phyloP scores from a whole-genome alignment of 2,329 filamentous ascomycete genomes.

The Onygena corvina region DNA sequence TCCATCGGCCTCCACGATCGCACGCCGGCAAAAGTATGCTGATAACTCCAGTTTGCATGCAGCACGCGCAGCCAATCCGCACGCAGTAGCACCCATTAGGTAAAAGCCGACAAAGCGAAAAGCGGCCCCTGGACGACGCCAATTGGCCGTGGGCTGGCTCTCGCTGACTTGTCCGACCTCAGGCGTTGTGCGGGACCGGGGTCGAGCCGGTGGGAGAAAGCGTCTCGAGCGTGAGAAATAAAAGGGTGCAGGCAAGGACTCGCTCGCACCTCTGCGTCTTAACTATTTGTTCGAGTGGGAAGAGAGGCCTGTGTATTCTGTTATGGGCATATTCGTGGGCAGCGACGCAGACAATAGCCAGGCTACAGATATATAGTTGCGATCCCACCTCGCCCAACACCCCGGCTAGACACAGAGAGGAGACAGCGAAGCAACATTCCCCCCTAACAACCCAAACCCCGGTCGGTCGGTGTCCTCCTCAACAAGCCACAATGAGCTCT shows the following conservation, averaged over 20 bases:
- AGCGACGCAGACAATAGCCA: too few species aligned
- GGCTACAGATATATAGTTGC: too few species aligned
- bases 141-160: background rate
- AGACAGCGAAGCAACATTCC: too few species aligned
- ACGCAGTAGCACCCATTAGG: background rate
- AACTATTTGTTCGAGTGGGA: too few species aligned
- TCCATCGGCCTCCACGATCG: background rate
- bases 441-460: background rate
- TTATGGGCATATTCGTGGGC: too few species aligned
- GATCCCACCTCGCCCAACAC: too few species aligned
- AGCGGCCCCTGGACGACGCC: background rate
- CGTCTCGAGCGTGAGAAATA: too few species aligned
- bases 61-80: background rate
- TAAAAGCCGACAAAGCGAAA: constrained; percentile 5
- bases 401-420: too few species aligned
- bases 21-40: constrained; percentile 1
- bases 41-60: background rate
- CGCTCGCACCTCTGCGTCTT: too few species aligned
- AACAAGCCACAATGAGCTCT: constrained; percentile 6
- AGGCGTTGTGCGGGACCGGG: constrained; percentile 6
- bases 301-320: too few species aligned
- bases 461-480: too few species aligned
- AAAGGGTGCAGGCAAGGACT: too few species aligned
- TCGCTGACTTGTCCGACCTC: constrained; percentile 7
- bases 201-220: constrained; percentile 5